phyloP scores from a whole-genome alignment of 768 basidiomycete genomes.

The Hygrocybe coccinea region DNA sequence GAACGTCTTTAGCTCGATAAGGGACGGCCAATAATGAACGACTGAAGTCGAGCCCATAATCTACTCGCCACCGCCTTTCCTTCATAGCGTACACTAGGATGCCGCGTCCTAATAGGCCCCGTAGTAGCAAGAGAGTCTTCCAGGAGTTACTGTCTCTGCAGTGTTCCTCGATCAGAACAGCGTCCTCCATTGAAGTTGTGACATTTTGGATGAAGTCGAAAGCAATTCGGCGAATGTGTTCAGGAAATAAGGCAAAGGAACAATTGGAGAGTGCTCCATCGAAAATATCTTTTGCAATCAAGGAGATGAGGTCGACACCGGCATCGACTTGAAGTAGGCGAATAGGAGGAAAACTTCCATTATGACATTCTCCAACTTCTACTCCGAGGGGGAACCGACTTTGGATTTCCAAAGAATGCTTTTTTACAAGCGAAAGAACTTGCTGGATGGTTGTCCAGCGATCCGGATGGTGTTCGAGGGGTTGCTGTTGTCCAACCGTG shows the following conservation, averaged over 20 bases:
- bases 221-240: conserved; percentile 14
- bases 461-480: conserved; percentile 38
- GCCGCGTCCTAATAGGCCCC: conserved; percentile 41
- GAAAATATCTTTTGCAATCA: conserved; percentile 18
- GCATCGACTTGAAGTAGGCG: conserved; percentile 18
- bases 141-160: conserved; percentile 23
- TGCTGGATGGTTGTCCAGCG: conserved; percentile 42
- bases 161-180: conserved; percentile 11
- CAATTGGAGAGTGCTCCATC: conserved; percentile 14
- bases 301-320: conserved; percentile 11
- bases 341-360: conserved; percentile 11
- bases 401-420: conserved; percentile 14
- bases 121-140: conserved; percentile 38
- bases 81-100: conserved; percentile 37
- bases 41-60: conserved; percentile 42
- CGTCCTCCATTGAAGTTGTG: neutral
- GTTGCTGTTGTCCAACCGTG: conserved; percentile 35
- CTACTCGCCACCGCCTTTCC: conserved; percentile 45
- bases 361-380: conserved; percentile 8
- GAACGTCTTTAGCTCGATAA: conserved; percentile 50
- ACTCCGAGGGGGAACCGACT: conserved; percentile 17
- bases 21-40: conserved; percentile 49
- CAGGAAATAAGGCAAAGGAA: conserved; percentile 17
- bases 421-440: conserved; percentile 29
- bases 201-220: conserved; percentile 21